Conservation (phyloP, 2,329 filamentous ascomycete species). For the Boeremia lycopersici region DNA sequence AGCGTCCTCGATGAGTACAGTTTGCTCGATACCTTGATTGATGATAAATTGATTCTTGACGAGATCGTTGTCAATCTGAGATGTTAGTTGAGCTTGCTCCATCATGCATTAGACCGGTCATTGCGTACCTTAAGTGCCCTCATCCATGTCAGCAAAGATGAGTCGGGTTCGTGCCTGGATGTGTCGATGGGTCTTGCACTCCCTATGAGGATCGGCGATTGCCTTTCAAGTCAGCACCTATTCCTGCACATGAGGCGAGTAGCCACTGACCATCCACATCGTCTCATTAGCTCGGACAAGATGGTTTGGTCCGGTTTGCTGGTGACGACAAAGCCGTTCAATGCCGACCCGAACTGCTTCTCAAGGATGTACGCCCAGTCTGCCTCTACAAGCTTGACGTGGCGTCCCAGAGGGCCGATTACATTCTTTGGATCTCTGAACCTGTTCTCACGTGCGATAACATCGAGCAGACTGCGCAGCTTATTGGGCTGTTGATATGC, state of each 20-base stretch:
- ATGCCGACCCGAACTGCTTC: slow-evolving; percentile 68
- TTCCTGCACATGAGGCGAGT: not conserved
- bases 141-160: slow-evolving; percentile 75
- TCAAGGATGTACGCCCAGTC: slow-evolving; percentile 87
- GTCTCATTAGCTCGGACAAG: slow-evolving; percentile 69
- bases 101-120: no score
- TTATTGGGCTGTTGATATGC: slow-evolving; percentile 64
- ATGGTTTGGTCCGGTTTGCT: slow-evolving; percentile 76
- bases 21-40: slow-evolving; percentile 80
- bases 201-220: slow-evolving; percentile 68
- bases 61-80: slow-evolving; percentile 57
- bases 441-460: slow-evolving; percentile 71
- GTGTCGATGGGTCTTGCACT: slow-evolving; percentile 63
- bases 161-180: slow-evolving; percentile 73
- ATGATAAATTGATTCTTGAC: slow-evolving; percentile 86
- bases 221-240: slow-evolving; percentile 33
- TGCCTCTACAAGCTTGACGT: slow-evolving; percentile 77
- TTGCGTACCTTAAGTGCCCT: slow-evolving; percentile 67
- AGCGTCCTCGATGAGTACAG: slow-evolving; percentile 74
- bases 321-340: slow-evolving; percentile 82
- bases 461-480: slow-evolving; percentile 67
- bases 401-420: slow-evolving; percentile 80
- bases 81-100: slow-evolving; percentile 17
- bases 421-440: slow-evolving; percentile 69
- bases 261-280: slow-evolving; percentile 55